These are phyloP conservation scores for Trichosporon asahii DNA, from an alignment of 1,284 basidiomycete species.

Conservation along the genomic window DNA sequence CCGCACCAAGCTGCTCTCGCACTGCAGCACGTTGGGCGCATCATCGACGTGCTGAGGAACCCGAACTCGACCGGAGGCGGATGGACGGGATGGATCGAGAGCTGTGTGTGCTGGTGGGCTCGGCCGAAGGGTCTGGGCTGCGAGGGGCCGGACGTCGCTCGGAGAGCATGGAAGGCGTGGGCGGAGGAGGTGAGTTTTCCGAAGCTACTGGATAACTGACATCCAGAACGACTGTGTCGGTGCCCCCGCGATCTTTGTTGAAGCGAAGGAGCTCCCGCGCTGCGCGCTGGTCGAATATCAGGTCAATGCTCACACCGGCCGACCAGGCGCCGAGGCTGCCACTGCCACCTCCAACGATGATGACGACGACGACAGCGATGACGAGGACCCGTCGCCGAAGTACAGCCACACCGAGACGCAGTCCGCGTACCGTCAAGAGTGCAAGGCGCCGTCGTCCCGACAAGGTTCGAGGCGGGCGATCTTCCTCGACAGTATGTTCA, in stretches of 20 bases:
- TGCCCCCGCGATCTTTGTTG: constrained; percentile 63
- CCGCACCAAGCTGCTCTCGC: constrained; percentile 60
- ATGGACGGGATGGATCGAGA: constrained; percentile 64
- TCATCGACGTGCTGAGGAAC: constrained; percentile 61
- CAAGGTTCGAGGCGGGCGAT: neutral
- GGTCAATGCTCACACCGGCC: constrained; percentile 50
- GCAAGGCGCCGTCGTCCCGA: neutral
- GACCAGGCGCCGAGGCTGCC: constrained; percentile 17
- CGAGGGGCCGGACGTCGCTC: constrained; percentile 54
- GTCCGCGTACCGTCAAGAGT: neutral
- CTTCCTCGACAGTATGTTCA: neutral
- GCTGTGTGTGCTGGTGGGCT: constrained; percentile 65
- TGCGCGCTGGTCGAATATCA: constrained; percentile 61
- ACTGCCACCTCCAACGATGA: constrained; percentile 8
- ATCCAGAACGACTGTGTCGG: constrained; percentile 32
- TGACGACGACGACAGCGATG: constrained; percentile 27
- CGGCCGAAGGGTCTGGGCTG: constrained; percentile 24
- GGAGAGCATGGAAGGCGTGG: constrained; percentile 53
- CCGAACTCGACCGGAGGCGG: constrained; percentile 57
- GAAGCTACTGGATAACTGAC: constrained; percentile 9
- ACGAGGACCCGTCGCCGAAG: constrained; percentile 18
- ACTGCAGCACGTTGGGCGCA: constrained; percentile 73
- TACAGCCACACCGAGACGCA: neutral
- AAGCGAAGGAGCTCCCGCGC: constrained; percentile 70
- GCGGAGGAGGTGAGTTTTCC: constrained; percentile 25